Percentiles rank a stretch among this genome's conserved stretches.
phyloP scores from a whole-genome alignment of 1,139 yeast species.

The Suhomyces kunorum region DNA sequence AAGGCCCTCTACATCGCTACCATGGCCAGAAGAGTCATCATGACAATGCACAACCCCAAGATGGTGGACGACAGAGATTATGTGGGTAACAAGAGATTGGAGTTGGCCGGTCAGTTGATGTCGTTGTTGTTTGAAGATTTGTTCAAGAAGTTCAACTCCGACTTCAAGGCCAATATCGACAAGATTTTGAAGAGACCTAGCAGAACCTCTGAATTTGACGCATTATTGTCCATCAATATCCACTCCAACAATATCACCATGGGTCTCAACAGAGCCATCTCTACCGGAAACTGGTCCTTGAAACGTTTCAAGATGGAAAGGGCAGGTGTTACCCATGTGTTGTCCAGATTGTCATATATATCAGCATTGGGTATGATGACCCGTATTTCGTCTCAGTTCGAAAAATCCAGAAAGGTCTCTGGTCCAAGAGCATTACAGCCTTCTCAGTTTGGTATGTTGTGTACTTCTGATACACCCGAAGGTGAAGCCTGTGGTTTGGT shows the following conservation, averaged over 20 bases:
- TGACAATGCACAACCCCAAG: constrained; percentile 93
- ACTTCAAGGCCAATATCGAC: constrained; percentile 91
- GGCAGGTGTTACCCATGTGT: constrained; percentile 98
- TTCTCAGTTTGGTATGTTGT: constrained; percentile 97
- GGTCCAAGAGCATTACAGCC: constrained; percentile 99
- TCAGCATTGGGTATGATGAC: constrained; percentile 99
- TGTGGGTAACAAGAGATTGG: constrained; percentile 96
- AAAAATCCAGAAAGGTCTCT: constrained; percentile 94
- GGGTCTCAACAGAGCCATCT: constrained; percentile 93
- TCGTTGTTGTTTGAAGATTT: constrained; percentile 92
- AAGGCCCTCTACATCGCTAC: constrained; percentile 92
- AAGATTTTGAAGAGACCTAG: constrained; percentile 92
- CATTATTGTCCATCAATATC: constrained; percentile 80
- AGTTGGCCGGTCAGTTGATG: constrained; percentile 96
- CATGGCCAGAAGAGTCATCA: constrained; percentile 93
- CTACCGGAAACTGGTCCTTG: constrained; percentile 98
- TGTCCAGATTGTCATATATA: constrained; percentile 86
- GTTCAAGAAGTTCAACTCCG: constrained; percentile 92
- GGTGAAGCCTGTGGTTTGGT: constrained; percentile 99
- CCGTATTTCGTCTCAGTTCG: constrained; percentile 96
- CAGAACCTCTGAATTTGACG: constrained; percentile 93
- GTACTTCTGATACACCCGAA: constrained; percentile 99
- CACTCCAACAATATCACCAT: constrained; percentile 91
- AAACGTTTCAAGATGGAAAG: constrained; percentile 99
- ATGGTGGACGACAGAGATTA: constrained; percentile 98